Evolutionary conservation across 2,329 filamentous ascomycete species (phyloP).

Genomic region (Penicillium brasilianum): DNA sequence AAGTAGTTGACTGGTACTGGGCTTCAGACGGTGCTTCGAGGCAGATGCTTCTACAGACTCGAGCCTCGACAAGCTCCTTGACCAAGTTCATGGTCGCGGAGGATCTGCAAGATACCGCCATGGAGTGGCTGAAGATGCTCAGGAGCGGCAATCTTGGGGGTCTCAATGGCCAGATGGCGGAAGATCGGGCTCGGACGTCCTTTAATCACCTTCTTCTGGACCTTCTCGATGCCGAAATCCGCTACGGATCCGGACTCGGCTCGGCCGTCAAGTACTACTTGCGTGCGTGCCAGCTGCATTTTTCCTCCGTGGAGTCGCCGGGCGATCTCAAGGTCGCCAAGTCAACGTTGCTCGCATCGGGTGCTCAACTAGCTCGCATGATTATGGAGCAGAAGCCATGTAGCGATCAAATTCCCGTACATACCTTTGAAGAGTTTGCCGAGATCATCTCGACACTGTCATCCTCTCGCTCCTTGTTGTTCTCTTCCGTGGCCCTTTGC

Average conservation of each 20-base stretch:
- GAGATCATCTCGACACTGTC: slow-evolving; percentile 30
- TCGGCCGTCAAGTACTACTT: slow-evolving; percentile 41
- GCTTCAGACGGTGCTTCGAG: slow-evolving; percentile 42
- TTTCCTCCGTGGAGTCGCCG: slow-evolving; percentile 17
- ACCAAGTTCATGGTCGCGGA: slow-evolving; percentile 49
- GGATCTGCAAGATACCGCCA: slow-evolving; percentile 39
- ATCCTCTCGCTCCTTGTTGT: slow-evolving; percentile 32
- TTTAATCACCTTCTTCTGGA: slow-evolving; percentile 38
- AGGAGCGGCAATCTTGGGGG: slow-evolving; percentile 35
- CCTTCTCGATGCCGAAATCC: slow-evolving; percentile 41
- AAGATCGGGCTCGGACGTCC: slow-evolving; percentile 25
- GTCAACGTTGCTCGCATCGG: slow-evolving; percentile 32
- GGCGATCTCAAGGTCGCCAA: slow-evolving; percentile 19
- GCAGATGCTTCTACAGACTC: slow-evolving; percentile 39
- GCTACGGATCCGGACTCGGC: slow-evolving; percentile 40
- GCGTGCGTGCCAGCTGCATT: slow-evolving; percentile 31
- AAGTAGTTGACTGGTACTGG: slow-evolving; percentile 47
- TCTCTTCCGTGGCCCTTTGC: slow-evolving; percentile 40
- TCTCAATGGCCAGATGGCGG: slow-evolving; percentile 30
- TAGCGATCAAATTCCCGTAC: slow-evolving; percentile 31
- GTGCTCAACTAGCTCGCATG: slow-evolving; percentile 32
- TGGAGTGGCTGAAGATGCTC: slow-evolving; percentile 44
- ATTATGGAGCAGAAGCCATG: slow-evolving; percentile 33
- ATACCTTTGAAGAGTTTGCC: slow-evolving; percentile 42
- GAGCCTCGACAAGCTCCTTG: slow-evolving; percentile 30